Evolutionary conservation across 2,329 filamentous ascomycete species (phyloP).

Genomic region (Orbilia oligospora): DNA sequence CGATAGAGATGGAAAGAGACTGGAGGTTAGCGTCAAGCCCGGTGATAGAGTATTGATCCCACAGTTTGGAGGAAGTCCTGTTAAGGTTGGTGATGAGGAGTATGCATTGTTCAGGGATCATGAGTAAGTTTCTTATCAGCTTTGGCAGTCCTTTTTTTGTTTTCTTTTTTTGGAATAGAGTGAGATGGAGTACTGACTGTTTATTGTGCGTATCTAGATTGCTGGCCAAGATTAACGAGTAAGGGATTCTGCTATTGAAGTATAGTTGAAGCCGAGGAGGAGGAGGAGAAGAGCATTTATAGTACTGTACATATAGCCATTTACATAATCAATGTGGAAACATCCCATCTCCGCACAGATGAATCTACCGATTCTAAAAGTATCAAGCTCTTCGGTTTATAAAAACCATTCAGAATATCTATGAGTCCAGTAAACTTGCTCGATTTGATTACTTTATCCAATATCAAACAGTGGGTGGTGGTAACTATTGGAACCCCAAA

Average conservation of each 20-base stretch:
- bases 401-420: no score
- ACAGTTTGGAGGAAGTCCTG: slow-evolving; percentile 91
- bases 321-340: slow-evolving; percentile 39
- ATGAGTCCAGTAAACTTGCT: no score
- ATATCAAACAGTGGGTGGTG: no score
- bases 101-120: slow-evolving; percentile 96
- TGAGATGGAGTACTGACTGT: neutral
- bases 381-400: no score
- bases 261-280: neutral
- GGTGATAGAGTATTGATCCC: slow-evolving; percentile 97
- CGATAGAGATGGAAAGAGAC: slow-evolving; percentile 89
- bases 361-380: neutral
- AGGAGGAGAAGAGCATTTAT: neutral
- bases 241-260: slow-evolving; percentile 67
- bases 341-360: slow-evolving; percentile 51
- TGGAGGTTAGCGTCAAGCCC: slow-evolving; percentile 83
- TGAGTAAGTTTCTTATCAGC: slow-evolving; percentile 78
- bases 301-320: slow-evolving; percentile 59
- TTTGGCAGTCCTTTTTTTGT: no score
- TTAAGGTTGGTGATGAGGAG: slow-evolving; percentile 98
- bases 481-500: neutral
- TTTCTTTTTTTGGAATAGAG: neutral
- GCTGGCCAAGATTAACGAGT: slow-evolving; percentile 99
- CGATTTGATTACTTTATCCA: no score
- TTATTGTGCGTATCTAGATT: slow-evolving; percentile 75